A percentile compares a stretch with the other conserved stretches of the same genome.
These are phyloP conservation scores for Cucurbita ficifolia DNA, from an alignment of 306 rosid species.

Conservation along the genomic window DNA sequence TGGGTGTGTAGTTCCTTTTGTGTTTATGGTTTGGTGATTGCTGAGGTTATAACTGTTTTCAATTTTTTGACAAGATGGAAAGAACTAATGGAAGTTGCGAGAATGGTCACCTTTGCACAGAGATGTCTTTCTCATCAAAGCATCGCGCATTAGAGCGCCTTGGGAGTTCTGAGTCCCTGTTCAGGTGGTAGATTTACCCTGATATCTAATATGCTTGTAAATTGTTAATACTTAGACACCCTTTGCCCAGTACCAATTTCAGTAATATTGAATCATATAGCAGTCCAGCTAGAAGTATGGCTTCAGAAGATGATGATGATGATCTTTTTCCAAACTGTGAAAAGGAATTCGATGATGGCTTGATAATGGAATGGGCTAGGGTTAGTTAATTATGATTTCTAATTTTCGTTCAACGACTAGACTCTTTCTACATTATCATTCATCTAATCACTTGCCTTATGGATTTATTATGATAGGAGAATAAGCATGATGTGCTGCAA, in stretches of 20 bases:
- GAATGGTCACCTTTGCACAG: conserved; percentile 41
- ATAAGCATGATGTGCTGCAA: conserved; percentile 66
- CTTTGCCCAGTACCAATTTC: conserved; percentile 7
- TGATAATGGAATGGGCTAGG: conserved; percentile 78
- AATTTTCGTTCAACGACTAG: not conserved
- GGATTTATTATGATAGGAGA: conserved; percentile 44
- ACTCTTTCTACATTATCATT: not conserved
- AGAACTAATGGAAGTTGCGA: conserved; percentile 33
- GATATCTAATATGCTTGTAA: conserved; percentile 5
- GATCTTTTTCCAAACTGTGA: conserved; percentile 39
- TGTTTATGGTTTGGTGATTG: not conserved
- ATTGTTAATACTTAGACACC: not conserved
- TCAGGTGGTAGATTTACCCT: conserved; percentile 48
- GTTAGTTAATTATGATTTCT: conserved; percentile 36
- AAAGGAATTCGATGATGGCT: conserved; percentile 41
- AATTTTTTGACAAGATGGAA: conserved; percentile 13
- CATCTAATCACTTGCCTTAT: not conserved
- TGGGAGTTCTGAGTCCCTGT: conserved; percentile 62
- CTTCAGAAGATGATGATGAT: conserved; percentile 71
- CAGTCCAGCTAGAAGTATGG: conserved; percentile 92
- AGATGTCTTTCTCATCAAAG: conserved; percentile 25
- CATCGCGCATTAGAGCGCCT: conserved; percentile 27
- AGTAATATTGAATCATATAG: conserved; percentile 43
- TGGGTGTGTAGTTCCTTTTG: not conserved
- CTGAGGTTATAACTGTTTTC: not conserved